Base-by-base conservation (phyloP, 2,329 filamentous ascomycete species). In the Penicillium polonicum region DNA sequence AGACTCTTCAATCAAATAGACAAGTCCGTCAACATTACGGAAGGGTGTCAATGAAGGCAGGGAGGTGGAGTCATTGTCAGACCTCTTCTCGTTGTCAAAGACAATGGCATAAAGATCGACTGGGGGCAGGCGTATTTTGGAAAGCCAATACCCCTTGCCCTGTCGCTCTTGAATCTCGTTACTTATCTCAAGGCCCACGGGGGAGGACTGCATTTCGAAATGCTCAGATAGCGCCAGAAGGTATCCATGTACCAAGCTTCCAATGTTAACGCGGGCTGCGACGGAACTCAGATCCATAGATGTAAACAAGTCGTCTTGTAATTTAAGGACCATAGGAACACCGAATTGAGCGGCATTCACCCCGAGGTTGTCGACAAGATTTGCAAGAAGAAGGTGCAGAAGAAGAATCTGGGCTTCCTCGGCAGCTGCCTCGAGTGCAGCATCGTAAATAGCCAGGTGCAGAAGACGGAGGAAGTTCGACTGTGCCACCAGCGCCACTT, bases 381-480 rank as follows among this genome's bases (percentile, higher is more conserved):
- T 90, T 12, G 85, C 80, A 38, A 96, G 82, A 12, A 97, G 80
- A 4, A 91, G 80, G 69, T 96, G 91, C 9, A 96, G 79, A 15
- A 95, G 76, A 29, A 91, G 77, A 31, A 95, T 83, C 65, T 96
- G 91, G 0, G 85, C 81, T 60, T 94, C 89, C 44, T 83, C 87
- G 27, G 88, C 83, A 23, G 90, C 81, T 63, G 81, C 86, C 66
- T 94, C 88, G 23, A 93, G 77, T 8, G 90, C 89, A 64, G 90
- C 90, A 72, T 97, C 93, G 73, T 95, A 97, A n/a, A 94, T 83
- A 49, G 89, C 88, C 44, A 97, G 81, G 74, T 97, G 92, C 3
- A 97, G 79, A 4, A 95, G 80, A 53, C 91, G 85, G 48, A 97
- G 76, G 70, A 96, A 97, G 41, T 85, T 87, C n/a, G 85, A 86